A percentile compares a stretch with the other conserved stretches of the same genome.
Evolutionary conservation across 495 filamentous ascomycete species (phyloP).

Genomic region (Podospora anserina): DNA sequence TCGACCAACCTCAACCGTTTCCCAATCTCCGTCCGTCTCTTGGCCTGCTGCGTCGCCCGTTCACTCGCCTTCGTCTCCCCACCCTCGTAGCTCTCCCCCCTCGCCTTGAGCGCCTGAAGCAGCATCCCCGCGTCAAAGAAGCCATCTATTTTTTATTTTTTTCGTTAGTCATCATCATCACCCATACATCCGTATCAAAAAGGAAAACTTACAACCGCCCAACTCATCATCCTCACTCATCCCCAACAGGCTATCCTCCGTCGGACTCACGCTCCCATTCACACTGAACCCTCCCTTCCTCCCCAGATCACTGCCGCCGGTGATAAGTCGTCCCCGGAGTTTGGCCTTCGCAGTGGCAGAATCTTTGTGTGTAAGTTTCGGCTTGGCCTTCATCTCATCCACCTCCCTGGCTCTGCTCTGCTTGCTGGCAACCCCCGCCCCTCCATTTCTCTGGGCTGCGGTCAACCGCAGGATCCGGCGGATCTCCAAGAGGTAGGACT

Average conservation of each 20-base stretch:
- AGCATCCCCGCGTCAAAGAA: conserved; percentile 97
- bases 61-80: conserved; percentile 45
- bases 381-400: conserved; percentile 27
- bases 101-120: conserved; percentile 74
- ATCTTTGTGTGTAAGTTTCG: not conserved
- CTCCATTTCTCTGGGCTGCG: conserved; percentile 31
- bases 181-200: not conserved
- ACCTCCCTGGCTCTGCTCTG: conserved; percentile 44
- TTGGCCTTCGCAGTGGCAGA: conserved; percentile 38
- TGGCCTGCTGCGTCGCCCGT: conserved; percentile 46
- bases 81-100: conserved; percentile 41
- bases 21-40: conserved; percentile 62
- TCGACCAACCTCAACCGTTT: conserved; percentile 76
- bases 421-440: conserved; percentile 35
- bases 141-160: conserved; percentile 58
- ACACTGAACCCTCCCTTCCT: conserved; percentile 39
- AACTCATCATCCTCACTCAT: conserved; percentile 84
- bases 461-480: conserved; percentile 72
- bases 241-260: conserved; percentile 53
- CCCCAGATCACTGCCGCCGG: conserved; percentile 37
- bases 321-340: conserved; percentile 57
- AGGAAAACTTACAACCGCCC: conserved; percentile 75
- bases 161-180: not conserved
- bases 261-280: conserved; percentile 45
- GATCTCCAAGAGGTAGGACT: conserved; percentile 86